These are phyloP conservation scores for Alternaria panax DNA, from an alignment of 2,329 filamentous ascomycete species.

Conservation along the genomic window DNA sequence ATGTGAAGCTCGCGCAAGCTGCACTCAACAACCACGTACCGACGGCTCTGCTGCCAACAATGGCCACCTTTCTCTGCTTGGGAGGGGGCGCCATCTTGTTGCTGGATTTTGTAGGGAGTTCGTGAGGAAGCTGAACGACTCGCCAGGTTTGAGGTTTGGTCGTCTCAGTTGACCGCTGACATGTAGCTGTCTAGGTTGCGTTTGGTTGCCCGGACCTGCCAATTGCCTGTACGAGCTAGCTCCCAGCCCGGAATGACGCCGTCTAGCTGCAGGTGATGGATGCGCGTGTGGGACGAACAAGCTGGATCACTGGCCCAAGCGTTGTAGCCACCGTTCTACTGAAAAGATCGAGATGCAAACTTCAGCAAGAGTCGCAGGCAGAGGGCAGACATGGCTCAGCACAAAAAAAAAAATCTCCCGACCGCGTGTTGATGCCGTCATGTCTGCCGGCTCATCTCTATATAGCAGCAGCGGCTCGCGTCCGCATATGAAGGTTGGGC, in stretches of 20 bases:
- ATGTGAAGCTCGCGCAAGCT: slow-evolving; percentile 26
- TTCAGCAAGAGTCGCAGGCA: not conserved
- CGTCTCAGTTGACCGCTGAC: slow-evolving; percentile 28
- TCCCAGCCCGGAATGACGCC: slow-evolving; percentile 27
- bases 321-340: not conserved
- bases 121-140: slow-evolving; percentile 28
- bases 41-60: slow-evolving; percentile 92
- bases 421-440: slow-evolving; percentile 32
- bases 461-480: slow-evolving; percentile 7
- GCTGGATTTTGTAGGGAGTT: slow-evolving; percentile 19
- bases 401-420: slow-evolving; percentile 5
- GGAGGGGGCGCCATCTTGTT: slow-evolving; percentile 67
- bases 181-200: slow-evolving; percentile 33
- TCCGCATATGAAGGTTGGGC: slow-evolving; percentile 18
- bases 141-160: slow-evolving; percentile 31
- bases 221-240: slow-evolving; percentile 34
- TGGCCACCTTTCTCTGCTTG: slow-evolving; percentile 94
- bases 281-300: slow-evolving; percentile 15
- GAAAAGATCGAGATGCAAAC: not conserved
- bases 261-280: slow-evolving; percentile 29
- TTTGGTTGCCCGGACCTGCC: slow-evolving; percentile 29
- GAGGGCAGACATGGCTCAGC: not conserved
- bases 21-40: slow-evolving; percentile 61
- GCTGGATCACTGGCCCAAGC: slow-evolving; percentile 1
- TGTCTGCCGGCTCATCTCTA: slow-evolving; percentile 19